These are phyloP conservation scores for Colletotrichum chrysophilum DNA, from an alignment of 2,329 filamentous ascomycete genomes.

Conservation along the genomic window DNA sequence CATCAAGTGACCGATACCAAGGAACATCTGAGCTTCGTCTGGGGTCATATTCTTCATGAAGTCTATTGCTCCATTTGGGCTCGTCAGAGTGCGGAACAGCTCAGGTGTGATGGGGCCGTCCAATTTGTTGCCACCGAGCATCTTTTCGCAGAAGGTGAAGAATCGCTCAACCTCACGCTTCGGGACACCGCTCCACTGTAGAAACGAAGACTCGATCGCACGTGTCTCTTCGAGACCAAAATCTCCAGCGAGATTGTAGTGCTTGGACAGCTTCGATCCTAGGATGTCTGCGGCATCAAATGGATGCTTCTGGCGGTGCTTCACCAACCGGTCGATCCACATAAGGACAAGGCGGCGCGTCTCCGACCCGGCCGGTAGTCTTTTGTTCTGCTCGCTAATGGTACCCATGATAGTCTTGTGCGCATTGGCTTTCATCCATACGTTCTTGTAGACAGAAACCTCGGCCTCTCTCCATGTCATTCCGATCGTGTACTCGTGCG, in stretches of 20 bases:
- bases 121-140: neutral
- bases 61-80: neutral
- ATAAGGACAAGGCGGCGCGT: neutral
- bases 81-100: neutral
- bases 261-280: neutral
- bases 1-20: neutral
- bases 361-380: neutral
- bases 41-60: neutral
- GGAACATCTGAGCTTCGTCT: neutral
- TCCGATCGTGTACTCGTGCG: conserved; percentile 1
- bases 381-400: neutral
- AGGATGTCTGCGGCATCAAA: neutral
- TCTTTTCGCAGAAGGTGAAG: neutral
- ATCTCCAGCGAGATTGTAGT: neutral
- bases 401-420: neutral
- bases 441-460: neutral
- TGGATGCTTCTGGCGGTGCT: neutral
- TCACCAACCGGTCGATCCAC: neutral
- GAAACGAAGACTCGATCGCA: neutral
- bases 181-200: neutral
- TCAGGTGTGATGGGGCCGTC: neutral
- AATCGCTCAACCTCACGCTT: neutral
- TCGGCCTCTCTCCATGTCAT: conserved; percentile 1
- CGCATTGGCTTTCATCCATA: conserved; percentile 4
- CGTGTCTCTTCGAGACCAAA: neutral